Evolutionary conservation across 257 asterid species (phyloP), one percentile per base, ranked within the genome.

Genomic region (Nicotiana benthamiana): DNA sequence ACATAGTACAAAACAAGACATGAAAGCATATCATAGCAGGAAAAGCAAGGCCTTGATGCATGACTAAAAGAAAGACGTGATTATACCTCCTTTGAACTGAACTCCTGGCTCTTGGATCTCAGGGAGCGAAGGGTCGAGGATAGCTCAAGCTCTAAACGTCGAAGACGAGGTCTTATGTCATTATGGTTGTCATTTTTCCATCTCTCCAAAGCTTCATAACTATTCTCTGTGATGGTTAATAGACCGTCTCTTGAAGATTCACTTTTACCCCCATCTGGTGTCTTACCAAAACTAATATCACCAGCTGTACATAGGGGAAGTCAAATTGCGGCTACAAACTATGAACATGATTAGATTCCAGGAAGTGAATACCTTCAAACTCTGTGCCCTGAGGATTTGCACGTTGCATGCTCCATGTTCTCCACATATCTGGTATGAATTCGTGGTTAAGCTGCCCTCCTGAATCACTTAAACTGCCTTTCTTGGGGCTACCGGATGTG

Each of bases 121-220:
- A 96, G 61, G 43, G 88, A 84, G 62, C 11, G 78, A 82, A 96
- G 93, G 16, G 93, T 87, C 51, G 95, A 81, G 34, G 84, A 82
- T 53, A 96, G 97, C 90, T 94, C 98, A 56, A 79, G 68, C 80
- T 94, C 91, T 54, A 96, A 89, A 85, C 84, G 80, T 77, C 81
- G 89, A 83, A 96, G 93, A 79, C 88, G 94, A 81, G 84, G 75
- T 82, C 77, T 85, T 84, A 94, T 81, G 22, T 86, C 87, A 30
- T 84, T 79, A 76, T 79, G 87, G 85, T 83, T 86, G 43, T 79
- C 83, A 56, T 80, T 88, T 84, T 83, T 79, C 66, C 80, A 68
- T 77, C 48, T 60, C 81, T 82, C 82, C 66, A 63, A 36, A 92
- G 74, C 85, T 56, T 82, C 86, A 81, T 80, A 51, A 80, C 57